phyloP scores from a whole-genome alignment of 768 basidiomycete species.

The Chalciporus pseudorubinellus region DNA sequence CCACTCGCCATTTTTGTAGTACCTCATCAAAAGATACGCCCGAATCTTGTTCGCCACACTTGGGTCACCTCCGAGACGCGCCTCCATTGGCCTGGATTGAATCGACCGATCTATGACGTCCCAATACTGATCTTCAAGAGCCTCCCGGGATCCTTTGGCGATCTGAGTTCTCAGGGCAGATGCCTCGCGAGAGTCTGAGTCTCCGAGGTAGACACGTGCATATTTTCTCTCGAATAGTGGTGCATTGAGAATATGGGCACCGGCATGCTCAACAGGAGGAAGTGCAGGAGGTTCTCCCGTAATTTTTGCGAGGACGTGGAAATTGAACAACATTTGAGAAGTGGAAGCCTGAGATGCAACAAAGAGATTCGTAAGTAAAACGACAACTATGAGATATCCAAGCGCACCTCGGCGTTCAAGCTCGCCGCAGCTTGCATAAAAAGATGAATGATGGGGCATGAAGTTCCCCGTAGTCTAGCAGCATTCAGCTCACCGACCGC shows the following conservation, averaged over 20 bases:
- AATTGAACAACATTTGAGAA: conserved; percentile 64
- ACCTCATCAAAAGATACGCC: conserved; percentile 79
- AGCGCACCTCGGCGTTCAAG: conserved; percentile 53
- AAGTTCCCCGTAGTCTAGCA: conserved; percentile 66
- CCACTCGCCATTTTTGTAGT: conserved; percentile 81
- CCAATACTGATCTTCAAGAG: conserved; percentile 88
- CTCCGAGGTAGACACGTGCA: conserved; percentile 71
- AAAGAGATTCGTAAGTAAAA: conserved; percentile 5
- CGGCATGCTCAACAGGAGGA: conserved; percentile 74
- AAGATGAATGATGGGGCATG: conserved; percentile 73
- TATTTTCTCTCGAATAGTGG: conserved; percentile 80
- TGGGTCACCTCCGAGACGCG: conserved; percentile 87
- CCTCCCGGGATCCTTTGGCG: conserved; percentile 71
- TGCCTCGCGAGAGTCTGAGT: conserved; percentile 64
- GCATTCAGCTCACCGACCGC: conserved; percentile 76
- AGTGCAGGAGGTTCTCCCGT: conserved; percentile 72
- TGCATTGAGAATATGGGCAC: conserved; percentile 79
- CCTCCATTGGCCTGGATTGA: conserved; percentile 78
- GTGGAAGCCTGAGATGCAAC: conserved; percentile 40
- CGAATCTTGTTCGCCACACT: conserved; percentile 86
- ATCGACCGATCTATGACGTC: conserved; percentile 80
- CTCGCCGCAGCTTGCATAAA: conserved; percentile 65
- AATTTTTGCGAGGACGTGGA: conserved; percentile 74
- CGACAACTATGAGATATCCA: not conserved
- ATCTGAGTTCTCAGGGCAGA: conserved; percentile 67